phyloP scores from a whole-genome alignment of 306 rosid species.

The Trifolium repens region DNA sequence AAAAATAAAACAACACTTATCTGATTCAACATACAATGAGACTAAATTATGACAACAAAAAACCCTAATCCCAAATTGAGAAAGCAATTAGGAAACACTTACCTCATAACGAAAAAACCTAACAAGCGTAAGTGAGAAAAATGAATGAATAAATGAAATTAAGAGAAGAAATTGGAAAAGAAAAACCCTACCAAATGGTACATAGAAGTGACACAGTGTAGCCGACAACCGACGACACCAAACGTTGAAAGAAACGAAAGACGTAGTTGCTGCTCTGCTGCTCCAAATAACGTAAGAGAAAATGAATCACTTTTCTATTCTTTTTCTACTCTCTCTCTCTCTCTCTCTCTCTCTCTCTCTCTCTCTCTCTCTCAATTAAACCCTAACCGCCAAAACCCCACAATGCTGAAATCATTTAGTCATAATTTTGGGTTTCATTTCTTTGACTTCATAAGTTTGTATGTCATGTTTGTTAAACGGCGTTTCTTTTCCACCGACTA shows the following conservation, averaged over 20 bases:
- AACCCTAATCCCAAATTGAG: conserved; percentile 30
- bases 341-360: background rate
- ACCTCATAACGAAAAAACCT: conserved; percentile 9
- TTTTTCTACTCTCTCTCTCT: background rate
- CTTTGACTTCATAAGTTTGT: background rate
- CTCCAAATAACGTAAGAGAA: conserved; percentile 29
- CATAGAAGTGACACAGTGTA: conserved; percentile 26
- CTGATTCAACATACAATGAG: conserved; percentile 30
- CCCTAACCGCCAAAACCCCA: conserved; percentile 65
- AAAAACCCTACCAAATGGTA: conserved; percentile 31
- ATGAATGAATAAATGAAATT: background rate
- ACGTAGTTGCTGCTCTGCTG: conserved; percentile 22
- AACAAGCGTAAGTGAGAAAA: background rate
- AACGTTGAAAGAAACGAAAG: conserved; percentile 26
- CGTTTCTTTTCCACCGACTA: too few species aligned
- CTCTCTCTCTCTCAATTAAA: conserved; percentile 30
- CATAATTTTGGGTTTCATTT: background rate
- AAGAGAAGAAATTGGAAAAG: background rate
- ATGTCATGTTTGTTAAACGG: too few species aligned
- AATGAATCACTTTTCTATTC: background rate
- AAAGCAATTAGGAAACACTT: background rate
- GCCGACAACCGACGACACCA: conserved; percentile 37
- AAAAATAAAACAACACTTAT: background rate
- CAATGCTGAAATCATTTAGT: conserved; percentile 41
- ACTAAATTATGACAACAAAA: conserved; percentile 17